Evolutionary conservation across 371 early-diverging fungal species (phyloP).

Genomic region (Quaeritorhiza haematococci): DNA sequence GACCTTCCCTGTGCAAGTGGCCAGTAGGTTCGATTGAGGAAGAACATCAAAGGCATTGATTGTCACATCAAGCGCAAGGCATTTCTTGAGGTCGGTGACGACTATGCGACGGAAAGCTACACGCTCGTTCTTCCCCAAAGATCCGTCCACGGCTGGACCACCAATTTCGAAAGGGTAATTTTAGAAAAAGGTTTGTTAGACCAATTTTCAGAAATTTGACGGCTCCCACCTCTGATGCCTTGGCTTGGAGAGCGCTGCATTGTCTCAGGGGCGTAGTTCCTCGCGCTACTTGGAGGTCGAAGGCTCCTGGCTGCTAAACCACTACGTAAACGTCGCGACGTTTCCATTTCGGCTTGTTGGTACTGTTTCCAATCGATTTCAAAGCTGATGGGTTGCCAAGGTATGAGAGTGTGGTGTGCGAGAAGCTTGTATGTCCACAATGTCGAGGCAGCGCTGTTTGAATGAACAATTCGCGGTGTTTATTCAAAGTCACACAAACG

Average conservation of each 20-base stretch:
- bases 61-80: conserved; percentile 37
- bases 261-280: background rate
- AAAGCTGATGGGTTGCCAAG: no score
- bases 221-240: conserved; percentile 5
- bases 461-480: no score
- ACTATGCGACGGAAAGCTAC: conserved; percentile 44
- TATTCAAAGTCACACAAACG: background rate
- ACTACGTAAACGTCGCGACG: no score
- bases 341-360: no score
- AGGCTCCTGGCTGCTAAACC: no score
- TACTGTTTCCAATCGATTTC: no score
- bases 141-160: conserved; percentile 33
- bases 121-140: conserved; percentile 38
- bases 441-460: background rate
- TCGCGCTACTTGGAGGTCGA: no score
- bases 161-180: no score
- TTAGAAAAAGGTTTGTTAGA: background rate
- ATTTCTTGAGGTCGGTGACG: conserved; percentile 30
- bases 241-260: background rate
- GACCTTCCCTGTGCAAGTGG: conserved; percentile 33
- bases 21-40: conserved; percentile 13
- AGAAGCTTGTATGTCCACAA: background rate
- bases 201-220: background rate
- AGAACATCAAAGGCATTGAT: conserved; percentile 38
- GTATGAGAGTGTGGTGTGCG: no score